A percentile compares a stretch with the other conserved stretches of the same genome.
Evolutionary conservation across 352 stramenopile genomes (phyloP).

Genomic region (Phytophthora tubulina): DNA sequence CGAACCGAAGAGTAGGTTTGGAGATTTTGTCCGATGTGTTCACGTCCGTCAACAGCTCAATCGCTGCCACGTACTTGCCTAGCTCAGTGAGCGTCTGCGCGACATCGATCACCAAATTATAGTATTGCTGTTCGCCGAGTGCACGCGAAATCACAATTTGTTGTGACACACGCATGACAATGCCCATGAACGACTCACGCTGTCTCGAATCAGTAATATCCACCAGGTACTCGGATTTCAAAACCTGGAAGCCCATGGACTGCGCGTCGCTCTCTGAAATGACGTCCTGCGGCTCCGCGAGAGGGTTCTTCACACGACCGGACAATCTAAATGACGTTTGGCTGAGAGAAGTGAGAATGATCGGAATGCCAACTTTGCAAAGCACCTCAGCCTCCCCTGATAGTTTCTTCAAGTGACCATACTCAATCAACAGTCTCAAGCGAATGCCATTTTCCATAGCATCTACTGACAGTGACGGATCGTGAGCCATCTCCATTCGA

Average conservation of each 20-base stretch:
- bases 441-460: constrained; percentile 89
- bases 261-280: constrained; percentile 69
- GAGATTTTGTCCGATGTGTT: constrained; percentile 90
- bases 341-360: constrained; percentile 85
- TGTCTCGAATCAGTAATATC: constrained; percentile 80
- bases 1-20: constrained; percentile 74
- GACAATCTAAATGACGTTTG: constrained; percentile 81
- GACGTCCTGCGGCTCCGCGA: constrained; percentile 60
- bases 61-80: constrained; percentile 85
- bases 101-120: constrained; percentile 83
- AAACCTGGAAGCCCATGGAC: constrained; percentile 78
- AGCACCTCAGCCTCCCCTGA: constrained; percentile 77
- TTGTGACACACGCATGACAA: constrained; percentile 86
- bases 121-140: constrained; percentile 79
- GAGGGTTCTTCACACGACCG: constrained; percentile 67
- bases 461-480: constrained; percentile 82
- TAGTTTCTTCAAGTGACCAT: constrained; percentile 77
- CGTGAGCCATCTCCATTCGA: constrained; percentile 69
- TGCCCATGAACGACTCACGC: constrained; percentile 86
- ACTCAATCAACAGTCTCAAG: constrained; percentile 83
- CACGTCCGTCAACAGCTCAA: constrained; percentile 87
- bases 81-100: constrained; percentile 81
- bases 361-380: constrained; percentile 85
- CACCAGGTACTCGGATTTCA: constrained; percentile 87
- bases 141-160: constrained; percentile 84